Percentiles rank a stretch among this genome's conserved stretches.
These are phyloP conservation scores for Zoysia pacifica DNA, from an alignment of 176 grass and related monocot species.

Conservation along the genomic window DNA sequence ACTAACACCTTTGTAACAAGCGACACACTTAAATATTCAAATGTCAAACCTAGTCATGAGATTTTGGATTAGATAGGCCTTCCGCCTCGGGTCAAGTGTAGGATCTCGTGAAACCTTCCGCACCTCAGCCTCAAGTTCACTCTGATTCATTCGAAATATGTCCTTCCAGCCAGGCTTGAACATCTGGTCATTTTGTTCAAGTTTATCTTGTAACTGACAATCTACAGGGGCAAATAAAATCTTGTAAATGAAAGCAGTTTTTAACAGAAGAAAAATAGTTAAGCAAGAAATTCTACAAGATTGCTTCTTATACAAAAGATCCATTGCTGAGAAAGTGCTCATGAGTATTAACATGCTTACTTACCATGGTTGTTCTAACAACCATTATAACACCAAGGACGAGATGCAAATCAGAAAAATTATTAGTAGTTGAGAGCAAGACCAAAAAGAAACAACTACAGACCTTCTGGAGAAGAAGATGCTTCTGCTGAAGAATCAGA, in stretches of 20 bases:
- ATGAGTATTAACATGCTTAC: not conserved
- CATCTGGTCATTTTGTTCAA: conserved; percentile 83
- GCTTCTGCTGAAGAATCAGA: conserved; percentile 48
- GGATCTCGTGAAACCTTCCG: conserved; percentile 93
- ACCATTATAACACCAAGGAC: too few relatives aligned
- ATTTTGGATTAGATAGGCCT: conserved; percentile 99
- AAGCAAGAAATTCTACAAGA: conserved; percentile 17
- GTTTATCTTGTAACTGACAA: conserved; percentile 58
- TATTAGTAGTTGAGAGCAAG: too few relatives aligned
- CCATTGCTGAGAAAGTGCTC: not conserved
- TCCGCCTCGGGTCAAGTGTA: conserved; percentile 90
- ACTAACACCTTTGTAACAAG: conserved; percentile 23
- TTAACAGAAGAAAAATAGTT: conserved; percentile 7
- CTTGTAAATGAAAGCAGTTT: conserved; percentile 5
- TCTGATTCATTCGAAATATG: conserved; percentile 99
- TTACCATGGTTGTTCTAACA: not conserved
- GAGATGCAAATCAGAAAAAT: too few relatives aligned
- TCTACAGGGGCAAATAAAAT: conserved; percentile 46
- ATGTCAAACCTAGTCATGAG: conserved; percentile 91
- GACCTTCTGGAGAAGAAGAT: conserved; percentile 53
- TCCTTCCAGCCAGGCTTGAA: conserved; percentile 99
- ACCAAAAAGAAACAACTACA: conserved; percentile 28
- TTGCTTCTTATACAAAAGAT: not conserved
- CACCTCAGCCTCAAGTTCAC: conserved; percentile 95
- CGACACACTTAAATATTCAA: conserved; percentile 23